Evolutionary conservation across 441 rosid species (phyloP), one percentile per base, ranked within the genome.

Genomic region (Pelargonium cotyledonis): DNA sequence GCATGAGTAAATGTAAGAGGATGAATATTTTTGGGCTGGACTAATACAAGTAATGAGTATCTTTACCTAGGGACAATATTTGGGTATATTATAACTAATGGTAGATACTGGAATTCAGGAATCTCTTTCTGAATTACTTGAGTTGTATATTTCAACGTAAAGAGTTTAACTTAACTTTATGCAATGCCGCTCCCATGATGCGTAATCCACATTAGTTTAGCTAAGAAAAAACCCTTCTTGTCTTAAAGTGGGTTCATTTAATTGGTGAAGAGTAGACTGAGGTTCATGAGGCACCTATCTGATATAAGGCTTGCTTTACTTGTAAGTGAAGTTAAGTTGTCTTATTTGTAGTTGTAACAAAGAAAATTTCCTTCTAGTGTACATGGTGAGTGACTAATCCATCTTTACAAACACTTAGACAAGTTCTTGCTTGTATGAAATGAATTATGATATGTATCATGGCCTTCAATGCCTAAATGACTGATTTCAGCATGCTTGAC

Each of bases 371-470:
- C 14, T n/a, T 21, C 14, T 57, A 16, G 10, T 41, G 57, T 53
- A 15, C 15, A 44, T 16, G 4, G 15, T 26, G 49, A 60, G 67
- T 49, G 35, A 29, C 14, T 26, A 95, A 23, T 40, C 65, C 47
- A 47, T 49, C 46, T 26, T 55, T 43, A 53, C 44, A 53, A 55
- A 55, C 65, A 18, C n/a, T 64, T 12, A 92, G 23, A 51, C 21
- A 29, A 8, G 10, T 21, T 53, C 26, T 14, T 43, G 60, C 43
- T 26, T 23, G 65, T 26, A 26, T 70, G 79, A 87, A 73, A 61
- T 70, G 79, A 87, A 73, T 74, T 92, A 63, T 88, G 38, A 26
- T 15, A 63, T 29, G 41, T 63, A 1, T 67, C 40, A 41, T 64
- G 4, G 60, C 41, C 55, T 2, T 31, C 62, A 16, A 10, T 49